Evolutionary conservation across 345 rosid species (phyloP).

Genomic region (Camelina hispida): DNA sequence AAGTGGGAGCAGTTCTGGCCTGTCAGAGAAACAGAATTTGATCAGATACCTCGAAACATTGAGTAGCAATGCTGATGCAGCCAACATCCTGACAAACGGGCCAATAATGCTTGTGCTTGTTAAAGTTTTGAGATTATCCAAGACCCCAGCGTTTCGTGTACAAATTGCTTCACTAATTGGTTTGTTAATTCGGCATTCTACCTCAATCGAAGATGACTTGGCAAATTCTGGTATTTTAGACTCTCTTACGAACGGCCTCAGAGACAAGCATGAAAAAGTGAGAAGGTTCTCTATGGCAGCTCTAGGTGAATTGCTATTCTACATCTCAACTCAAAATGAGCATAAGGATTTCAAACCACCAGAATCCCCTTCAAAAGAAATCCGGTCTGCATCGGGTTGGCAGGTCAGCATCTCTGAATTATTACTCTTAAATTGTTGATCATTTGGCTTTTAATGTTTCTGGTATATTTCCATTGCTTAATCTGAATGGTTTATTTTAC

Average conservation of each 20-base stretch:
- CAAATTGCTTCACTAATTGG: slow-evolving; percentile 95
- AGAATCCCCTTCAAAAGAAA: slow-evolving; percentile 90
- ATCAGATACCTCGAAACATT: slow-evolving; percentile 89
- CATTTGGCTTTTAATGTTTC: slow-evolving; percentile 4
- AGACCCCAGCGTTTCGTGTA: slow-evolving; percentile 83
- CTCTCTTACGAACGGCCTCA: slow-evolving; percentile 86
- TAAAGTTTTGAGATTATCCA: slow-evolving; percentile 87
- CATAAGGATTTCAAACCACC: slow-evolving; percentile 65
- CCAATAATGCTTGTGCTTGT: slow-evolving; percentile 92
- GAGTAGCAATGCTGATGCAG: slow-evolving; percentile 86
- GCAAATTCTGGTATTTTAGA: slow-evolving; percentile 91
- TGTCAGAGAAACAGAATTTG: slow-evolving; percentile 86
- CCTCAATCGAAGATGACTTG: slow-evolving; percentile 79
- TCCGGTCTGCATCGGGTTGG: slow-evolving; percentile 71
- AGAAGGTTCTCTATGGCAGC: slow-evolving; percentile 98
- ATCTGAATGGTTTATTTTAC: slow-evolving; percentile 11
- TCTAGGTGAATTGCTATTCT: slow-evolving; percentile 93
- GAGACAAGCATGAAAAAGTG: slow-evolving; percentile 93
- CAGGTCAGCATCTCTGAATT: slow-evolving; percentile 65
- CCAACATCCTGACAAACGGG: slow-evolving; percentile 89
- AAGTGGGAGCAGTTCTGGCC: slow-evolving; percentile 66
- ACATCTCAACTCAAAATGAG: slow-evolving; percentile 93
- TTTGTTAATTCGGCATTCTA: slow-evolving; percentile 90
- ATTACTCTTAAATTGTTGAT: slow-evolving; percentile 13
- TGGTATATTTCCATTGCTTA: slow-evolving; percentile 13